Percentiles rank a stretch among this genome's conserved stretches.
These are phyloP conservation scores for Ganoderma leucocontextum DNA, from an alignment of 1,284 basidiomycete species.

Conservation along the genomic window DNA sequence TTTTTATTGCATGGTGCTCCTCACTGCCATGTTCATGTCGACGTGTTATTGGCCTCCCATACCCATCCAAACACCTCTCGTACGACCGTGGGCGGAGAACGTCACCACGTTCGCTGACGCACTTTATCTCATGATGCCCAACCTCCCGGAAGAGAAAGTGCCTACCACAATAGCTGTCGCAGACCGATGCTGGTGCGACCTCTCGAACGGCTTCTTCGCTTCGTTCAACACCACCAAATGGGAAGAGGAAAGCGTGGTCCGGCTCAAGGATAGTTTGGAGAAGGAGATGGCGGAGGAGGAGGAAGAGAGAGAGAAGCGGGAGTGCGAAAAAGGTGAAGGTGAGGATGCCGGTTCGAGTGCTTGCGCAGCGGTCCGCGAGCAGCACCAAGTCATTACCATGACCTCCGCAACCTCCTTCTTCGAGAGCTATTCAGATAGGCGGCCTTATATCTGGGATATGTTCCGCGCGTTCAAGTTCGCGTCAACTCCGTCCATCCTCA, in stretches of 20 bases:
- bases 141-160: constrained; percentile 36
- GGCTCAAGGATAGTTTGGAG: constrained; percentile 52
- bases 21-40: constrained; percentile 80
- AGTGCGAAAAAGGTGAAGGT: constrained; percentile 37
- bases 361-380: constrained; percentile 10
- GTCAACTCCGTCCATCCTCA: neutral
- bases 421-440: constrained; percentile 8
- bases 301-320: constrained; percentile 27
- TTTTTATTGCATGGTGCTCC: constrained; percentile 83
- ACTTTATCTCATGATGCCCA: constrained; percentile 51
- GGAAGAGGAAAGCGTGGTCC: constrained; percentile 69
- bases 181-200: constrained; percentile 86
- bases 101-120: constrained; percentile 75
- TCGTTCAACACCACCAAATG: constrained; percentile 77
- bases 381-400: neutral
- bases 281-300: constrained; percentile 38
- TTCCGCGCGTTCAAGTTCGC: constrained; percentile 22
- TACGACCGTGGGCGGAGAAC: constrained; percentile 68
- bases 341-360: constrained; percentile 21
- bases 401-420: neutral
- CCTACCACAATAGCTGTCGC: constrained; percentile 63
- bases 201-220: constrained; percentile 68
- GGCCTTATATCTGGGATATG: constrained; percentile 16
- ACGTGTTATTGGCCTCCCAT: constrained; percentile 88
- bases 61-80: constrained; percentile 65